Evolutionary conservation across 2,329 filamentous ascomycete species (phyloP).

Genomic region (Penicillium sclerotiorum): DNA sequence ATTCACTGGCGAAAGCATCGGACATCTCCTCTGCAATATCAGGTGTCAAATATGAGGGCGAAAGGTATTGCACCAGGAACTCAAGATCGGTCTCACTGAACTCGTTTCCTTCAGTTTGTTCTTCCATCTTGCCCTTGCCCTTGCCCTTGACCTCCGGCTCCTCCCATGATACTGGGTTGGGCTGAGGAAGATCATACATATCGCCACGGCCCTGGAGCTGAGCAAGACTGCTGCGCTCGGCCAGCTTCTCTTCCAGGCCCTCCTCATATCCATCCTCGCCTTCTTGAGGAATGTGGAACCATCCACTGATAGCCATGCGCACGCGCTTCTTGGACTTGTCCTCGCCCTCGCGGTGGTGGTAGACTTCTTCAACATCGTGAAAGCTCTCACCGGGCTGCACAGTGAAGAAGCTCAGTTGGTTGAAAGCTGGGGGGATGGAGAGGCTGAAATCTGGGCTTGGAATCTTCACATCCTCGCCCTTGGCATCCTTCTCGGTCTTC

Average conservation of each 20-base stretch:
- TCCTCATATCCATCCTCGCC: slow-evolving; percentile 90
- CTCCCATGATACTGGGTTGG: slow-evolving; percentile 53
- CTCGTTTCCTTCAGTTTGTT: slow-evolving; percentile 56
- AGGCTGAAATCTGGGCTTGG: slow-evolving; percentile 77
- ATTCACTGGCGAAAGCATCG: slow-evolving; percentile 78
- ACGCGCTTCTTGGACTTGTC: slow-evolving; percentile 65
- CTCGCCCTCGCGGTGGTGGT: slow-evolving; percentile 64
- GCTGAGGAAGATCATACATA: slow-evolving; percentile 79
- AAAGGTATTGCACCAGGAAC: slow-evolving; percentile 87
- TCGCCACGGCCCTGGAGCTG: slow-evolving; percentile 92
- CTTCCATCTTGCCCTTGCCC: slow-evolving; percentile 41
- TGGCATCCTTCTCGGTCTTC: slow-evolving; percentile 64
- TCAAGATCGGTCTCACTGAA: slow-evolving; percentile 80
- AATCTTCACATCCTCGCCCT: slow-evolving; percentile 75
- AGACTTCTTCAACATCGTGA: slow-evolving; percentile 98
- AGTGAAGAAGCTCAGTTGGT: slow-evolving; percentile 96
- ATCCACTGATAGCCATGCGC: slow-evolving; percentile 97
- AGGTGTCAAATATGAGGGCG: slow-evolving; percentile 86
- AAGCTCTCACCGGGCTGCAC: slow-evolving; percentile 99
- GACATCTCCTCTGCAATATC: slow-evolving; percentile 83
- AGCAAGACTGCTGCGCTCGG: slow-evolving; percentile 85
- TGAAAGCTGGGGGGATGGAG: slow-evolving; percentile 91
- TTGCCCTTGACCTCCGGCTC: slow-evolving; percentile 43
- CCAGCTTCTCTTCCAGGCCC: slow-evolving; percentile 84
- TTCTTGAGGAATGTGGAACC: slow-evolving; percentile 96